These are phyloP conservation scores for Hypsizygus marmoreus DNA, from an alignment of 768 basidiomycete genomes.

Conservation along the genomic window DNA sequence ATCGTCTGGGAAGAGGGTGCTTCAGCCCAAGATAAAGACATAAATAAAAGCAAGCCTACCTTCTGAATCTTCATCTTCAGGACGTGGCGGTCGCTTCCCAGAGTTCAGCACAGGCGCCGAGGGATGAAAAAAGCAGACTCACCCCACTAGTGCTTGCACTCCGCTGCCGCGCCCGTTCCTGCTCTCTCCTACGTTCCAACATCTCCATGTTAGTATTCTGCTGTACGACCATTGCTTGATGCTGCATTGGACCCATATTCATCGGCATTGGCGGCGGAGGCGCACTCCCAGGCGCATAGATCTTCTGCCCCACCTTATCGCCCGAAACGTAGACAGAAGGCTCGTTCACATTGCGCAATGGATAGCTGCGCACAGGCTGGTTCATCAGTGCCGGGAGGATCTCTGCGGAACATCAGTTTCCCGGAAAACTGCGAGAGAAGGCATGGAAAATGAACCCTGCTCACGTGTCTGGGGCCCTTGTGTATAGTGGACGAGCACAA, in stretches of 20 bases:
- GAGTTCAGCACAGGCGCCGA: slow-evolving; percentile 7
- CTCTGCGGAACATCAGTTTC: slow-evolving; percentile 38
- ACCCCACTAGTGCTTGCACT: slow-evolving; percentile 44
- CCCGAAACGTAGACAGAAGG: slow-evolving; percentile 71
- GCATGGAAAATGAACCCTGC: slow-evolving; percentile 28
- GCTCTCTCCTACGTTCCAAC: slow-evolving; percentile 63
- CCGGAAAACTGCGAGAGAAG: slow-evolving; percentile 2
- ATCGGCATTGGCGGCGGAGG: slow-evolving; percentile 31
- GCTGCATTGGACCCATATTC: slow-evolving; percentile 41
- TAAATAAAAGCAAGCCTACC: slow-evolving; percentile 36
- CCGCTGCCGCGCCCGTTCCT: slow-evolving; percentile 56
- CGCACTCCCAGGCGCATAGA: slow-evolving; percentile 38
- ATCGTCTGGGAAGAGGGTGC: slow-evolving; percentile 49
- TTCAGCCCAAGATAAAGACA: background rate
- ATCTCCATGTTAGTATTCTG: slow-evolving; percentile 75
- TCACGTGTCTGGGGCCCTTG: slow-evolving; percentile 64
- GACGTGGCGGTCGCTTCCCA: slow-evolving; percentile 35
- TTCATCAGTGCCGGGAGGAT: slow-evolving; percentile 59
- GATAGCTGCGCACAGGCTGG: slow-evolving; percentile 70
- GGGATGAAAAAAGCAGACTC: slow-evolving; percentile 21
- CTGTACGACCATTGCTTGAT: slow-evolving; percentile 71
- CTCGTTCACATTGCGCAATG: slow-evolving; percentile 66
- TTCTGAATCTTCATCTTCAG: slow-evolving; percentile 67
- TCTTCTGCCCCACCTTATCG: slow-evolving; percentile 74
- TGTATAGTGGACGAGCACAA: slow-evolving; percentile 78